Percentiles rank a stretch among this genome's conserved stretches.
phyloP scores from a whole-genome alignment of 225 moss, liverwort and hornwort species.

The Polytrichum formosum region DNA sequence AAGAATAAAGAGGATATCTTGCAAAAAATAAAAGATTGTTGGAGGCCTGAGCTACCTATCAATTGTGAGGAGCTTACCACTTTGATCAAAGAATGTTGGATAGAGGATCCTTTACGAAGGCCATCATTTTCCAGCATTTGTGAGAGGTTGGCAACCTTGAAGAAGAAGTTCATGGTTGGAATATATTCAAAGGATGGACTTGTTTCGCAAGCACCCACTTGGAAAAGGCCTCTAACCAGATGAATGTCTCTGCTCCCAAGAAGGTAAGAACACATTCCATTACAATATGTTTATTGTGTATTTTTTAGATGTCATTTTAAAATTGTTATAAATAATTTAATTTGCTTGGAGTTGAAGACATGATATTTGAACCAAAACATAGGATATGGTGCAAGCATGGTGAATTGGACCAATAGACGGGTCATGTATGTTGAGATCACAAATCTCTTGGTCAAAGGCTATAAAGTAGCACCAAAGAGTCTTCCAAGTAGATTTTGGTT shows the following conservation, averaged over 20 bases:
- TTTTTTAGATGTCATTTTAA: too few species aligned
- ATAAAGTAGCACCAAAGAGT: too few species aligned
- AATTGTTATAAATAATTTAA: too few species aligned
- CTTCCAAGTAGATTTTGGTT: too few species aligned
- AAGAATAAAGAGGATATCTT: neutral
- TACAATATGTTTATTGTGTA: too few species aligned
- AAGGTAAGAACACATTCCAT: too few species aligned
- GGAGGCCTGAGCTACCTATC: neutral
- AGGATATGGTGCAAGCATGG: neutral
- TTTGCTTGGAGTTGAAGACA: neutral
- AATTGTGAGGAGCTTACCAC: neutral
- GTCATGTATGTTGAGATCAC: too few species aligned
- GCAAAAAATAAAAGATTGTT: neutral
- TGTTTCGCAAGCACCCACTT: fast-evolving
- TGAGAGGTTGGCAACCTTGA: neutral
- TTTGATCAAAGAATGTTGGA: neutral
- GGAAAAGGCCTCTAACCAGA: too few species aligned
- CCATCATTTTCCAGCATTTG: conserved; percentile 1
- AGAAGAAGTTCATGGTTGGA: neutral
- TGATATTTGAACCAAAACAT: neutral
- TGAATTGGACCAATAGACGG: too few species aligned
- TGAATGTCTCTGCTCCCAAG: too few species aligned
- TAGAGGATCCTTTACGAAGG: neutral
- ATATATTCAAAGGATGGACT: too few species aligned
- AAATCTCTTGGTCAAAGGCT: too few species aligned